These are phyloP conservation scores for Nemania sp. DNA, from an alignment of 2,329 filamentous ascomycete species.

Conservation along the genomic window DNA sequence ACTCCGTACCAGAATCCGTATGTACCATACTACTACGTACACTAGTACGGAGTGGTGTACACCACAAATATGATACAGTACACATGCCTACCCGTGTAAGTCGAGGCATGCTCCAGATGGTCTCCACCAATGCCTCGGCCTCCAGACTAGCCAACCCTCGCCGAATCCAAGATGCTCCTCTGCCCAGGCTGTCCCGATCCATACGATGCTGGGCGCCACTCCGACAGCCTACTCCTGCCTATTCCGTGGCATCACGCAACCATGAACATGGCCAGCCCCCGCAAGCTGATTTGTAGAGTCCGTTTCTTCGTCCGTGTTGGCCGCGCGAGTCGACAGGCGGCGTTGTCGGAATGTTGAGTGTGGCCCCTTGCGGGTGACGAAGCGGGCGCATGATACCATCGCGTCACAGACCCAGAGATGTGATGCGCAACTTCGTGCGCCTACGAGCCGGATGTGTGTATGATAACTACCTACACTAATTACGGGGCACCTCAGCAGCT, in stretches of 20 bases:
- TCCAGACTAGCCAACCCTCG: not conserved
- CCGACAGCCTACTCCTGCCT: not conserved
- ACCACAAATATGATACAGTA: too few species aligned
- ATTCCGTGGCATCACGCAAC: not conserved
- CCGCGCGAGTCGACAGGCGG: not conserved
- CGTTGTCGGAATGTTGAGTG: conserved; percentile 5
- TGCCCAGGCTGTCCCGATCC: too few species aligned
- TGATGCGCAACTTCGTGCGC: too few species aligned
- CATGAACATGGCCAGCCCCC: not conserved
- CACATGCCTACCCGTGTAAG: too few species aligned
- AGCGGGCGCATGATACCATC: conserved; percentile 17
- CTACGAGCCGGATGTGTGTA: too few species aligned
- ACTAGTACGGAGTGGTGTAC: too few species aligned
- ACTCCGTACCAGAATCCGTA: too few species aligned
- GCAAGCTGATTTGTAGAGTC: not conserved
- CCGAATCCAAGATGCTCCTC: not conserved
- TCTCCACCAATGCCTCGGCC: not conserved
- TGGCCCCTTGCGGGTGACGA: conserved; percentile 10
- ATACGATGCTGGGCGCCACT: too few species aligned
- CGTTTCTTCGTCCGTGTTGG: not conserved
- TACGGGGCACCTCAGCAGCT: conserved; percentile 15
- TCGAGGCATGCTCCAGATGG: too few species aligned
- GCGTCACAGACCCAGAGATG: not conserved
- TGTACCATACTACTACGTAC: too few species aligned
- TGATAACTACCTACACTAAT: too few species aligned